Evolutionary conservation across 352 stramenopile genomes (phyloP), one percentile per base, ranked within the genome.

Genomic region (Phytophthora cactorum): DNA sequence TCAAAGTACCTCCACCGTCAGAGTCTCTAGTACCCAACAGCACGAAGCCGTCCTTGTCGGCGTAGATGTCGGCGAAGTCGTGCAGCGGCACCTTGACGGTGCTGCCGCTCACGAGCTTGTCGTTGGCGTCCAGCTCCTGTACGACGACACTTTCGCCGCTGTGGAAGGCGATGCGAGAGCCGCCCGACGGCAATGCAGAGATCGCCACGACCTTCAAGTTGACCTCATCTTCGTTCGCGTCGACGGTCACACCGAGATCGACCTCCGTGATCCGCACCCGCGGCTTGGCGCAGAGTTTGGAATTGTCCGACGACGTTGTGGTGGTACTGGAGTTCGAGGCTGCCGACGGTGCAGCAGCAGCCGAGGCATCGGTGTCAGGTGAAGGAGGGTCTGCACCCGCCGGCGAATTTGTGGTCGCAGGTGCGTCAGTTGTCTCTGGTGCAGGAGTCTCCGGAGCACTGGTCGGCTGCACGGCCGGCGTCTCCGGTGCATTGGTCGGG

Each of bases 31-130:
- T 86, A 3, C 71, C 70, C 9, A 89, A 68, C 3, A 89, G 41
- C 47, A 89, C 80, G 39, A 89, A 89, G 0, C 80, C 80, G 29
- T 86, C 76, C 46, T 73, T 55, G 52, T 89, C 80, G 17, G 80
- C 77, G 63, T 89, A 69, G 31, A 89, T 73, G 59, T 89, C 80
- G 15, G 66, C 78, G 47, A 89, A 89, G 68, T 89, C 81, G 34
- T 82, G 43, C 28, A 73, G 56, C n/a, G 70, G 66, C 2, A 84
- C 78, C 52, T 81, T 60, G 7, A 86, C 59, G 5, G 66, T 38
- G 14, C 52, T 75, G 28, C 71, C 77, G 27, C 47, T 69, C 41
- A 86, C 76, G 27, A 84, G 32, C 57, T 81, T 78, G 69, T 87
- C 81, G 17, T 56, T 77, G 5, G 68, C 70, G 45, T 89, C 81